Evolutionary conservation across 2,329 filamentous ascomycete genomes (phyloP).

Genomic region (Colletotrichum sp.): DNA sequence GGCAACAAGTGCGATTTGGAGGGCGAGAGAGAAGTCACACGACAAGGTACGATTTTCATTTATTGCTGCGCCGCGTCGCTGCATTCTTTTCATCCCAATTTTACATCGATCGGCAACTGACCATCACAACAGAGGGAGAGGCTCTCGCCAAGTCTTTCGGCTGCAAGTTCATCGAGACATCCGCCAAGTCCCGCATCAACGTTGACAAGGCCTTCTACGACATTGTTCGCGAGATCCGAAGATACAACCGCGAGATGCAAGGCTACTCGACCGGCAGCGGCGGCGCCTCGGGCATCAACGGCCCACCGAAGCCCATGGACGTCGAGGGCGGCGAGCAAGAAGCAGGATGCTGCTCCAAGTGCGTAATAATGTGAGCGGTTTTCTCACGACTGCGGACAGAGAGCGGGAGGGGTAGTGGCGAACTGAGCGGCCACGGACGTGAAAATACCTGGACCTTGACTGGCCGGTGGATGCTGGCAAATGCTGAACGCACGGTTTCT

Average conservation of each 20-base stretch:
- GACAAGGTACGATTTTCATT: slow-evolving; percentile 73
- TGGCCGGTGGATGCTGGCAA: slow-evolving; percentile 11
- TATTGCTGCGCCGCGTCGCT: background rate
- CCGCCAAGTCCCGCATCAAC: slow-evolving; percentile 96
- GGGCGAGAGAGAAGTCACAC: slow-evolving; percentile 86
- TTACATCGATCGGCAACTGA: background rate
- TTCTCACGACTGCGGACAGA: background rate
- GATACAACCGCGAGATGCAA: slow-evolving; percentile 98
- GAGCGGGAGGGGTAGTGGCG: background rate
- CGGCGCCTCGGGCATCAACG: slow-evolving; percentile 64
- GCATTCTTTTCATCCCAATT: background rate
- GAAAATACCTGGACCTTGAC: slow-evolving; percentile 14
- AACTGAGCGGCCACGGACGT: slow-evolving; percentile 2
- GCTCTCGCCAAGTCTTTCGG: slow-evolving; percentile 84
- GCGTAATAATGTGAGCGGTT: slow-evolving; percentile 78
- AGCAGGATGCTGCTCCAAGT: slow-evolving; percentile 84
- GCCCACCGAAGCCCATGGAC: slow-evolving; percentile 77
- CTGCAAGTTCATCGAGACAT: slow-evolving; percentile 99
- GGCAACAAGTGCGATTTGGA: slow-evolving; percentile 99
- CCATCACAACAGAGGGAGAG: slow-evolving; percentile 77
- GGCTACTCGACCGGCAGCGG: slow-evolving; percentile 79
- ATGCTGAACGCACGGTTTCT: slow-evolving; percentile 14
- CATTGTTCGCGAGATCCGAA: slow-evolving; percentile 95
- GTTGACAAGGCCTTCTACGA: slow-evolving; percentile 99
- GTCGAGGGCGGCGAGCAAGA: slow-evolving; percentile 72